Evolutionary conservation across 768 basidiomycete genomes (phyloP).

Genomic region (Leccinum rimulosum): DNA sequence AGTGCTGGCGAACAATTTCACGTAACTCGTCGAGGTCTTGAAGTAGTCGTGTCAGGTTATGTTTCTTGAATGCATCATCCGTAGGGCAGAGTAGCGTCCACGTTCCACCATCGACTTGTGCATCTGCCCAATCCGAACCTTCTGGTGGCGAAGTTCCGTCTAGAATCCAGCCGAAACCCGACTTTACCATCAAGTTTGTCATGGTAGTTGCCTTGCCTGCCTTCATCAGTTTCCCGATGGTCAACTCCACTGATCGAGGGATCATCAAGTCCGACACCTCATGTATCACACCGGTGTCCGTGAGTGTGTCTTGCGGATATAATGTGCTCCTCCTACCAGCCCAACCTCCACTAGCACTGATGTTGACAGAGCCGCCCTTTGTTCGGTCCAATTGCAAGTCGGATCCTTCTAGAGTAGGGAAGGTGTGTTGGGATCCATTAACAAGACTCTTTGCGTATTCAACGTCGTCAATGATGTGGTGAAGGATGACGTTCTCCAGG

Average conservation of each 20-base stretch:
- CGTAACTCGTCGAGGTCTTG: slow-evolving; percentile 52
- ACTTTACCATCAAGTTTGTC: slow-evolving; percentile 77
- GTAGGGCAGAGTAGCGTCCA: slow-evolving; percentile 93
- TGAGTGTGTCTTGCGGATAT: slow-evolving; percentile 66
- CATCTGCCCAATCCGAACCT: slow-evolving; percentile 61
- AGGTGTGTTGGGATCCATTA: slow-evolving; percentile 68
- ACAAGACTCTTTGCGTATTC: slow-evolving; percentile 64
- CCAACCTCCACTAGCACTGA: slow-evolving; percentile 79
- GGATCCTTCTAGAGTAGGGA: slow-evolving; percentile 81
- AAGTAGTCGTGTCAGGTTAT: slow-evolving; percentile 77
- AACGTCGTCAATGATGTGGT: slow-evolving; percentile 77
- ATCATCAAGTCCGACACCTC: slow-evolving; percentile 82
- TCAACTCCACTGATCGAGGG: slow-evolving; percentile 83
- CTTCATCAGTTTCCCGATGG: slow-evolving; percentile 83
- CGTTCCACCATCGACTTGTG: slow-evolving; percentile 37
- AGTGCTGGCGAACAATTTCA: slow-evolving; percentile 71
- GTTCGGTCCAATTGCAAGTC: slow-evolving; percentile 71
- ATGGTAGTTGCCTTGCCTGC: slow-evolving; percentile 90
- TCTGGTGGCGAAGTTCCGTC: slow-evolving; percentile 80
- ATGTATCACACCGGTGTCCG: slow-evolving; percentile 88
- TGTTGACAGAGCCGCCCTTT: slow-evolving; percentile 43
- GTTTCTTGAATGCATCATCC: slow-evolving; percentile 86
- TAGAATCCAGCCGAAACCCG: slow-evolving; percentile 88
- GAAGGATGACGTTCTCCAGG: slow-evolving; percentile 79
- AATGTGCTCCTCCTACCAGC: slow-evolving; percentile 61